Base-by-base conservation (phyloP, 2,329 filamentous ascomycete genomes). In the Pseudogymnoascus sp. region DNA sequence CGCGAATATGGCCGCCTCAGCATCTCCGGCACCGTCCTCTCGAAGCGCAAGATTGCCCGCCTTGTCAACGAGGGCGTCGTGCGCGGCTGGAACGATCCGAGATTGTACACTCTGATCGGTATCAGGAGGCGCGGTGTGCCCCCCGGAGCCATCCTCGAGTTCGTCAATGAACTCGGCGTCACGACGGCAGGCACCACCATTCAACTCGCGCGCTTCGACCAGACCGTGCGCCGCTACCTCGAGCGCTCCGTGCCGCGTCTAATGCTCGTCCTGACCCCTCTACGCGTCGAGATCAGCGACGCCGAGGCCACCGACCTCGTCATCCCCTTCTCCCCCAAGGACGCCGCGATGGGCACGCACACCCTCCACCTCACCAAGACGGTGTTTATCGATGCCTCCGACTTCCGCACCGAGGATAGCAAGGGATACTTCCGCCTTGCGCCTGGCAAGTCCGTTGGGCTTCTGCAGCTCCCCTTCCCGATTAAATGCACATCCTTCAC, bases 161-260 rank as follows among this genome's bases (percentile, higher is more conserved):
- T 97, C 70, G 86, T 97, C 64, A 91, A 91, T 68, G 92, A 96
- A 75, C 85, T 97, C 19, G 93, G 93, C 33, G 92, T 97, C 40
- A 96, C 93, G 0, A 96, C 92, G 37, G 83, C 87, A 40, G 84
- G 85, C 61, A 89, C 88, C 3, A 86, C 90, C 67, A 96, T 96
- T 69, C 86, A 93, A 73, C 87, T 91, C 56, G 77, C 82, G 63
- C 86, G 89, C n/a, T 91, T 97, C 66, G 93, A 97, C 71, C 86
- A 93, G 72, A 87, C 86, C 0, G 86, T 97, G 65, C 86, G 93
- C 21, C 86, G 86, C 67, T 96, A 96, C 73, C 86, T 97, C 13
- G 93, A 97, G 74, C 84, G 84, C 59, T 92, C 90, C 0, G 92
- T 96, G 0, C 93, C 93, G 1, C 87, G 93, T 26, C 81, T 97